Base-by-base conservation (phyloP, 2,329 filamentous ascomycete genomes). In the Fusarium acutatum region DNA sequence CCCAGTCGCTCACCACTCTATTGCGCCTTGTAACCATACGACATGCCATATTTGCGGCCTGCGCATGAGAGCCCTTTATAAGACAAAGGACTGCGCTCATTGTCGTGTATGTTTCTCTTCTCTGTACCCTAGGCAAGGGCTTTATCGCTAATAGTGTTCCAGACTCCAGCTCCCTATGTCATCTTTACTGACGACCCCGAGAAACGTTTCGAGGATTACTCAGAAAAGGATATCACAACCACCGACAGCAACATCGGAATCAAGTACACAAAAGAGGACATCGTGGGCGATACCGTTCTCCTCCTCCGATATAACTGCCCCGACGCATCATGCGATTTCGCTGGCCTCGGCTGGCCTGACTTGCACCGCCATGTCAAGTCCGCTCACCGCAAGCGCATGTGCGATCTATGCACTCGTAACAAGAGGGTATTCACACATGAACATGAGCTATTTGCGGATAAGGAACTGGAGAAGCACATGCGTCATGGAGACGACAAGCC, bases 371-470 rank as follows among this genome's bases (percentile, higher is more conserved):
- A 99, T 86, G 96, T 98, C 64, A 93, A 92, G 79, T 90, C 86
- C 59, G 89, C 88, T 65, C 96, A 99, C 84, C 88, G 92, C 73
- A 97, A 96, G 84, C 92, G 93, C 80, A 95, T 97, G 92, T 97
- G 93, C 82, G 94, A 97, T 81, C 87, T 97, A 17, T 98, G 95
- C 83, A 89, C 95, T 12, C 88, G 95, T 68, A 95, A 98, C 85
- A 99, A 99, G 84, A 98, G 97, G 80, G 95, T 98, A 38, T 99
- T 99, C 78, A 98, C 96, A 3, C 96, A 99, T 83, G 96, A 99
- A 83, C 96, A 99, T 80, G 94, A 97, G 72, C 88, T 99, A 3
- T 98, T 98, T 81, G 92, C 93, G 2, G 88, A 91, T 70, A 89
- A 91, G 72, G 94, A 96, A 75, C 86, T 98, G 56, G 91, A 93